phyloP scores from a whole-genome alignment of 768 basidiomycete genomes.

The Chalciporus sphaerocephalus region DNA sequence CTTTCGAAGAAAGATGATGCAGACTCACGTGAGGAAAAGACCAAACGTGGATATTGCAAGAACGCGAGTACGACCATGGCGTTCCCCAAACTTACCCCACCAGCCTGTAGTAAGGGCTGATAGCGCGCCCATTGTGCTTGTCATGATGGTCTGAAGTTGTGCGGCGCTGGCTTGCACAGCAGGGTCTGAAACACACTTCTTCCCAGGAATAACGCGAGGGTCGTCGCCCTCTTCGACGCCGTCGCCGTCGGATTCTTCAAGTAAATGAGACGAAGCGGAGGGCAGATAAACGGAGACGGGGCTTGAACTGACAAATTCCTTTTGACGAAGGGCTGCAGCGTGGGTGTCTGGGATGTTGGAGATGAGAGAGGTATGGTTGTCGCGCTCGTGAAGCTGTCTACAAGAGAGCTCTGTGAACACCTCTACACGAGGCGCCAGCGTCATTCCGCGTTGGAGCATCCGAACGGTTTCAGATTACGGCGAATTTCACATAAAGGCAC shows the following conservation, averaged over 20 bases:
- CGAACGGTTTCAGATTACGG: neutral
- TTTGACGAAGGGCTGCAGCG: conserved; percentile 2
- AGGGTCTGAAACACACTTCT: conserved; percentile 43
- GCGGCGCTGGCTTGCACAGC: conserved; percentile 67
- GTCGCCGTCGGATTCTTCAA: conserved; percentile 20
- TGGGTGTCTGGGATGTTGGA: neutral
- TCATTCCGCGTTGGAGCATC: conserved; percentile 64
- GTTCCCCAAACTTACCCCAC: conserved; percentile 81
- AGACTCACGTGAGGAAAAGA: conserved; percentile 64
- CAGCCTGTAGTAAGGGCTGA: conserved; percentile 81
- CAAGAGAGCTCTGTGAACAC: conserved; percentile 78
- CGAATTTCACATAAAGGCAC: neutral
- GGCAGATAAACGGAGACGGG: conserved; percentile 12
- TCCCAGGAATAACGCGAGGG: conserved; percentile 35
- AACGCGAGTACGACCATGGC: conserved; percentile 70
- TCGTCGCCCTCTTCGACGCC: conserved; percentile 35
- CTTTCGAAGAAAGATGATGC: conserved; percentile 22
- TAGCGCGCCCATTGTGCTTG: conserved; percentile 70
- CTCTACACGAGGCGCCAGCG: conserved; percentile 72
- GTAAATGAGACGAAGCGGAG: conserved; percentile 1
- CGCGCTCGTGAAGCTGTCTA: conserved; percentile 45
- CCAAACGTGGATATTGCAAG: conserved; percentile 65
- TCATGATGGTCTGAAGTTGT: conserved; percentile 71
- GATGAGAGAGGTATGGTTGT: conserved; percentile 34
- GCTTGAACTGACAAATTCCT: conserved; percentile 6